A percentile compares a stretch with the other conserved stretches of the same genome.
Evolutionary conservation across 2,329 filamentous ascomycete genomes (phyloP).

Genomic region (Monosporascus sp.): DNA sequence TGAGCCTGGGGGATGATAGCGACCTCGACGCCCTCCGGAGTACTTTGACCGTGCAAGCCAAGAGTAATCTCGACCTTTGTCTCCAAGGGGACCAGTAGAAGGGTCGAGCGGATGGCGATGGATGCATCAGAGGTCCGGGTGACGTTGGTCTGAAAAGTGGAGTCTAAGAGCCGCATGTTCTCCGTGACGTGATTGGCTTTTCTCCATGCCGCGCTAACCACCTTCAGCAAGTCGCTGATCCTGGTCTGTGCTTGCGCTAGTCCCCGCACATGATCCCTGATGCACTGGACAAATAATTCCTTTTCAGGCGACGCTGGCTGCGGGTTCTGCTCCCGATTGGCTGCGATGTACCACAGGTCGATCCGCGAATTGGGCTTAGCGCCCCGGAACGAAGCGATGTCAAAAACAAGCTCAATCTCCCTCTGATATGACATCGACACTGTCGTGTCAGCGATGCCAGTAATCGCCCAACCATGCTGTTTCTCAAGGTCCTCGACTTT

Average conservation of each 20-base stretch:
- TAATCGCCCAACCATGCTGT: constrained; percentile 67
- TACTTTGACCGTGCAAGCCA: constrained; percentile 44
- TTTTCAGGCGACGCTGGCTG: constrained; percentile 58
- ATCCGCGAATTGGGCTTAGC: constrained; percentile 49
- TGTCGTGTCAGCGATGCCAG: constrained; percentile 54
- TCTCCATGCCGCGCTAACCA: constrained; percentile 63
- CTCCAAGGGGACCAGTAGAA: constrained; percentile 60
- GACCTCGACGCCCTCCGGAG: constrained; percentile 49
- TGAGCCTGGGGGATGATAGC: constrained; percentile 49
- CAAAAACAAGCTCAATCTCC: constrained; percentile 70
- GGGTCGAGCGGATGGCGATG: constrained; percentile 54
- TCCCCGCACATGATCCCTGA: constrained; percentile 62
- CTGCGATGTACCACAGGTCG: constrained; percentile 66
- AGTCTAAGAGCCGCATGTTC: constrained; percentile 57
- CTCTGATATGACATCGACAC: constrained; percentile 71
- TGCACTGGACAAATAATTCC: constrained; percentile 70
- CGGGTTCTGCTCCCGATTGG: constrained; percentile 48
- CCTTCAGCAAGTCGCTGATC: constrained; percentile 51
- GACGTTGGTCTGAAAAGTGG: constrained; percentile 62
- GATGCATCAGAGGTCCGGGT: constrained; percentile 59
- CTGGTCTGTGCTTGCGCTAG: constrained; percentile 54
- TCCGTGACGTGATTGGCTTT: constrained; percentile 54
- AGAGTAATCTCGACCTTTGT: constrained; percentile 66
- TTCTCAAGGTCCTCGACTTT: constrained; percentile 63
- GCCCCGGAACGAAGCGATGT: constrained; percentile 56